Conservation (phyloP, 1,284 basidiomycete genomes). For the Schizophyllum commune region DNA sequence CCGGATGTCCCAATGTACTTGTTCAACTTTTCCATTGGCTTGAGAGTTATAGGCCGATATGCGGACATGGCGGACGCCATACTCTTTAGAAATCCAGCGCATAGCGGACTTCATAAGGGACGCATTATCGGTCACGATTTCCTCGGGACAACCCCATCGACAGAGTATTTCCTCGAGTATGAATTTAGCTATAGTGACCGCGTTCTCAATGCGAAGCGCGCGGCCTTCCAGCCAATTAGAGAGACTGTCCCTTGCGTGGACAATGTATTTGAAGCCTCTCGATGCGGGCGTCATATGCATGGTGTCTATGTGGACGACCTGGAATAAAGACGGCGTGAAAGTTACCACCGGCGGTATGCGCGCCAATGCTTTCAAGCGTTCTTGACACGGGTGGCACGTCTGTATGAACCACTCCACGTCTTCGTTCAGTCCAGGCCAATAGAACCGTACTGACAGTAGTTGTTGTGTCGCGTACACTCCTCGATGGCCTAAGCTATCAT, state of each 20-base stretch:
- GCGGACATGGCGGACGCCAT: slow-evolving; percentile 28
- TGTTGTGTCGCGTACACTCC: slow-evolving; percentile 15
- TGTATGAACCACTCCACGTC: slow-evolving; percentile 13
- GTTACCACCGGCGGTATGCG: slow-evolving; percentile 8
- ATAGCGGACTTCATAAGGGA: slow-evolving; percentile 24
- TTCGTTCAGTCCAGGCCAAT: slow-evolving; percentile 13
- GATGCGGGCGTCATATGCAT: slow-evolving; percentile 10
- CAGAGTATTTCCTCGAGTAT: slow-evolving; percentile 19
- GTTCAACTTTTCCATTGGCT: slow-evolving; percentile 32
- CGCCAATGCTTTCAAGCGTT: slow-evolving; percentile 2
- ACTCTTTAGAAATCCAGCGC: slow-evolving; percentile 19
- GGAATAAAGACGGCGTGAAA: slow-evolving; percentile 10
- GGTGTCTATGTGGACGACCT: slow-evolving; percentile 10
- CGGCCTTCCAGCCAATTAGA: slow-evolving; percentile 16
- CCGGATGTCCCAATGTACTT: slow-evolving; percentile 25
- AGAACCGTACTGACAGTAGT: slow-evolving; percentile 11
- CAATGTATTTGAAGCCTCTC: slow-evolving; percentile 18
- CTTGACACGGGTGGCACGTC: slow-evolving; percentile 9
- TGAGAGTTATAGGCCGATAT: slow-evolving; percentile 38
- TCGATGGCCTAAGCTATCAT: slow-evolving; percentile 20
- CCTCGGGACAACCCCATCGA: slow-evolving; percentile 16
- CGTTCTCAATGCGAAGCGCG: slow-evolving; percentile 13
- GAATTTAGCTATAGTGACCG: slow-evolving; percentile 12
- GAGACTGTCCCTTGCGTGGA: slow-evolving; percentile 15
- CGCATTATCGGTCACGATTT: slow-evolving; percentile 26